phyloP scores from a whole-genome alignment of 345 rosid species.

The Populus simonii region DNA sequence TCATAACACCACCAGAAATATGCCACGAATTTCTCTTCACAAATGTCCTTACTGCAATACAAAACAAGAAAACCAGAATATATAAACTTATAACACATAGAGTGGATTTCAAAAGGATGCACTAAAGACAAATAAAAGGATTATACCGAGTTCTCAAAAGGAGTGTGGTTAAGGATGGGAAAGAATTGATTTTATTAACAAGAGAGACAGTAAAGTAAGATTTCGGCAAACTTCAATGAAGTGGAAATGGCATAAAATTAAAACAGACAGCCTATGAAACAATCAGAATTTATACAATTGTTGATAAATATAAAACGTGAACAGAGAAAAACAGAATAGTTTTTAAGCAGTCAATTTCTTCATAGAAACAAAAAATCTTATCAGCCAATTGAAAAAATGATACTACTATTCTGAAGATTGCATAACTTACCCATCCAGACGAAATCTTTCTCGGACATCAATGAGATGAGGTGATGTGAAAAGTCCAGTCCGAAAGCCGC shows the following conservation, averaged over 20 bases:
- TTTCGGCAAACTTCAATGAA: not conserved
- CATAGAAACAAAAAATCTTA: not conserved
- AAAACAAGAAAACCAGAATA: conserved; percentile 16
- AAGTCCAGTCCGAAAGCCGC: conserved; percentile 85
- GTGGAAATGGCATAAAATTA: not conserved
- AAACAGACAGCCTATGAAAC: not conserved
- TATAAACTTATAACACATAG: not conserved
- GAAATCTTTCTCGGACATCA: conserved; percentile 88
- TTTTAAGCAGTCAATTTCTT: not conserved
- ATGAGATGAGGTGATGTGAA: conserved; percentile 96
- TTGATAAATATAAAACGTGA: not conserved
- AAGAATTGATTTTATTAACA: not conserved
- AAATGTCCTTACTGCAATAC: conserved; percentile 65
- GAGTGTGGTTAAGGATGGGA: not conserved
- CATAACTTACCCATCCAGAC: conserved; percentile 70
- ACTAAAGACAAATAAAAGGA: not conserved
- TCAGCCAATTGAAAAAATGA: not conserved
- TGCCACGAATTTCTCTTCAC: conserved; percentile 77
- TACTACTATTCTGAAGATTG: not conserved
- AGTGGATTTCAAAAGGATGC: not conserved
- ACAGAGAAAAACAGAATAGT: not conserved
- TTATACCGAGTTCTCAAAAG: not conserved
- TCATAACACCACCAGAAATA: conserved; percentile 97
- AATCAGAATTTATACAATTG: not conserved
- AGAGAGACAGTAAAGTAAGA: not conserved